Conservation (phyloP, 495 filamentous ascomycete species). For the Hypoxylon cercidicola region DNA sequence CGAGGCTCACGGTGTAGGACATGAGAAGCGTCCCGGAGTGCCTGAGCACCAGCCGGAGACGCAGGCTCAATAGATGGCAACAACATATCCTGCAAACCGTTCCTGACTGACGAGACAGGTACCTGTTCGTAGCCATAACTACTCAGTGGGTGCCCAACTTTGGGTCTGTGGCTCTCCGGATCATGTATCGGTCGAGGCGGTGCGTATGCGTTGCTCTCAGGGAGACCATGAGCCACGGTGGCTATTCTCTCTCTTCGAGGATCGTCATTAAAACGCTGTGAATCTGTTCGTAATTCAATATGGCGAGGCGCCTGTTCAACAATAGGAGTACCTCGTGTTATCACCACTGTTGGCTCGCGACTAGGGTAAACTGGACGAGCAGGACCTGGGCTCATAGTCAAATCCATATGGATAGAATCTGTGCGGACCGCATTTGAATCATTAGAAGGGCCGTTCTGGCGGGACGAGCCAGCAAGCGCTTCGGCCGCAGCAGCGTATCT, state of each 20-base stretch:
- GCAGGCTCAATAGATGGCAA: constrained; percentile 45
- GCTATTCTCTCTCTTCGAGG: constrained; percentile 14
- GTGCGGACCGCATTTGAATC: constrained; percentile 26
- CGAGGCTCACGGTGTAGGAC: constrained; percentile 26
- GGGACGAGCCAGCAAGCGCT: constrained; percentile 40
- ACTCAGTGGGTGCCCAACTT: constrained; percentile 44
- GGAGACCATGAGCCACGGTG: constrained; percentile 5
- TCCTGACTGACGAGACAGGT: constrained; percentile 35
- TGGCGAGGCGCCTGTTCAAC: constrained; percentile 26
- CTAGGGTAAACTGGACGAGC: constrained; percentile 30
- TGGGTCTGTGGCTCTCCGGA: constrained; percentile 38
- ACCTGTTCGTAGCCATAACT: constrained; percentile 18
- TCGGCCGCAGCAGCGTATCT: constrained; percentile 48
- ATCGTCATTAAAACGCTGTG: constrained; percentile 18
- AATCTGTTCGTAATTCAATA: constrained; percentile 26
- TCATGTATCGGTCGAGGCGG: constrained; percentile 30
- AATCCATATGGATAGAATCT: constrained; percentile 26
- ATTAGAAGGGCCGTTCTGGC: constrained; percentile 19
- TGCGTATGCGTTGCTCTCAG: constrained; percentile 13
- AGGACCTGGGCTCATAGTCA: constrained; percentile 38
- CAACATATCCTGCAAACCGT: constrained; percentile 44
- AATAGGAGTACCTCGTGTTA: constrained; percentile 22
- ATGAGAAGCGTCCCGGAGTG: constrained; percentile 21
- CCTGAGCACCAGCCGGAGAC: constrained; percentile 31
- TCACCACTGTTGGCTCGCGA: constrained; percentile 32